Conservation (phyloP, 176 grass and related monocot genomes). For the Oryza glumipatula region DNA sequence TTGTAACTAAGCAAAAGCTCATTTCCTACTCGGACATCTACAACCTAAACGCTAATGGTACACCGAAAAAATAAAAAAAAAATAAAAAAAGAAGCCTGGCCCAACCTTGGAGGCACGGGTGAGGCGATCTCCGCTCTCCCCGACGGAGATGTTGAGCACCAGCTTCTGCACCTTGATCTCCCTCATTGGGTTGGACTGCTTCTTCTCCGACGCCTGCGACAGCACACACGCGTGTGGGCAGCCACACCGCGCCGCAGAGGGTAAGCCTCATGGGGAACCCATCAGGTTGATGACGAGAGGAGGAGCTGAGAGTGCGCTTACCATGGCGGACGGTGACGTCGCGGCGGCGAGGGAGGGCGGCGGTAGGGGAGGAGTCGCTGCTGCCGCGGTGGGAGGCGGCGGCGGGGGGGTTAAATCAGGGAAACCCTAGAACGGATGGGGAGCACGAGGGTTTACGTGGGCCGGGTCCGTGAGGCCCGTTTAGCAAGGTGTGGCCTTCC, state of each 20-base stretch:
- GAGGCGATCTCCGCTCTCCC: constrained; percentile 75
- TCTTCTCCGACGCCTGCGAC: constrained; percentile 63
- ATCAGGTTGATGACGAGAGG: background rate
- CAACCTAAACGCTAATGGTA: background rate
- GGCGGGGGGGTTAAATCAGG: constrained; percentile 24
- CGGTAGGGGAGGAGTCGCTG: background rate
- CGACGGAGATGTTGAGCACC: constrained; percentile 69
- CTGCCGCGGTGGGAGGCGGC: background rate
- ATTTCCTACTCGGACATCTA: background rate
- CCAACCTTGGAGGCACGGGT: constrained; percentile 61
- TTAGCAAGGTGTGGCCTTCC: background rate
- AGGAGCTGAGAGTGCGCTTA: background rate
- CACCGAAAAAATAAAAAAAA: background rate
- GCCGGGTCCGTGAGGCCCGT: background rate
- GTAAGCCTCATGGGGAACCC: background rate
- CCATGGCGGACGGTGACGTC: constrained; percentile 32
- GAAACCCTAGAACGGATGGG: constrained; percentile 34
- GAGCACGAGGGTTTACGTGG: background rate
- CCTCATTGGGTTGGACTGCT: constrained; percentile 63
- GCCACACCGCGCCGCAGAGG: background rate
- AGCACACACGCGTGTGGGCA: background rate
- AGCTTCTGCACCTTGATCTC: constrained; percentile 76
- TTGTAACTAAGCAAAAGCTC: background rate
- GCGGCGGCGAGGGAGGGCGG: background rate
- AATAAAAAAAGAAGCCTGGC: background rate